Percentiles rank a stretch among this genome's conserved stretches.
phyloP scores from a whole-genome alignment of 2,329 filamentous ascomycete genomes.

The Tricladium varicosporioides region DNA sequence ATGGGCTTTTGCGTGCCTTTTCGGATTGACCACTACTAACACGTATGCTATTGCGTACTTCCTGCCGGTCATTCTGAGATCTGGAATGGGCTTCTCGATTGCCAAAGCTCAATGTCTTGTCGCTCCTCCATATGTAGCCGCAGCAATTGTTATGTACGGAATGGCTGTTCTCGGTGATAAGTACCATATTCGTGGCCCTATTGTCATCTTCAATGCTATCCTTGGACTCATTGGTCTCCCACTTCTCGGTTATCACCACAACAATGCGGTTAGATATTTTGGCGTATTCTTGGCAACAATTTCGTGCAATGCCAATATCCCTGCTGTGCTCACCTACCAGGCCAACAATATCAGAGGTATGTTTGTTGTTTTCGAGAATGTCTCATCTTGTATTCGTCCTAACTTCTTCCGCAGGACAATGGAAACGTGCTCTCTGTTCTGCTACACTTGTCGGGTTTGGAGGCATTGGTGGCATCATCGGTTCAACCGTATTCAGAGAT shows the following conservation, averaged over 20 bases:
- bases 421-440: slow-evolving; percentile 80
- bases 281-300: slow-evolving; percentile 51
- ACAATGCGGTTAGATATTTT: slow-evolving; percentile 49
- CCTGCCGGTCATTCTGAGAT: slow-evolving; percentile 67
- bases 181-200: slow-evolving; percentile 40
- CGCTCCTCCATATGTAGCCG: slow-evolving; percentile 49
- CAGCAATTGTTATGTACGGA: slow-evolving; percentile 44
- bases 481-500: slow-evolving; percentile 67
- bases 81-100: slow-evolving; percentile 52
- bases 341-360: slow-evolving; percentile 56
- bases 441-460: slow-evolving; percentile 75
- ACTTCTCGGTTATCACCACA: slow-evolving; percentile 48
- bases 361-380: slow-evolving; percentile 52
- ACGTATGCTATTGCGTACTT: slow-evolving; percentile 78
- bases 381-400: background rate
- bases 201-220: slow-evolving; percentile 29
- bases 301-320: slow-evolving; percentile 68
- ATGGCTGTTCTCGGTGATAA: slow-evolving; percentile 52
- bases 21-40: slow-evolving; percentile 67
- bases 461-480: slow-evolving; percentile 75
- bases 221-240: slow-evolving; percentile 24
- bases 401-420: slow-evolving; percentile 60
- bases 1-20: slow-evolving; percentile 61
- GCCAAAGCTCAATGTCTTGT: slow-evolving; percentile 53
- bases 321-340: slow-evolving; percentile 73